Percentiles rank a stretch among this genome's conserved stretches.
Conservation (phyloP, 2,329 filamentous ascomycete species). For the Myriosclerotinia curreyana region DNA sequence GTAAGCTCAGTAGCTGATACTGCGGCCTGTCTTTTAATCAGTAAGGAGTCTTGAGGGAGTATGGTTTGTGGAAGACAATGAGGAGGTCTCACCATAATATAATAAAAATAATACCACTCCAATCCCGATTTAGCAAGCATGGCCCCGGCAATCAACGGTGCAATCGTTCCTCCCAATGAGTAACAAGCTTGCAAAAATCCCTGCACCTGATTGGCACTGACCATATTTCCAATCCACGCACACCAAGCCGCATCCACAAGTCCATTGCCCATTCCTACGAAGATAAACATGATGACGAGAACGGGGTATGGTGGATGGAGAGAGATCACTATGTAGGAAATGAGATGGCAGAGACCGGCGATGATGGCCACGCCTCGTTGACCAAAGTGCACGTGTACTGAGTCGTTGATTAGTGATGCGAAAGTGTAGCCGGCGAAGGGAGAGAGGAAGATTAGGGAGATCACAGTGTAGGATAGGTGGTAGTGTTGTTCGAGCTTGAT, state of each 20-base stretch:
- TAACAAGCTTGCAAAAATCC: constrained; percentile 72
- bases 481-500: constrained; percentile 49
- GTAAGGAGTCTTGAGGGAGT: too few species aligned
- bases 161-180: constrained; percentile 66
- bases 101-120: constrained; percentile 73
- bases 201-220: constrained; percentile 64
- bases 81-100: constrained; percentile 59
- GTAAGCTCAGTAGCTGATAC: constrained; percentile 55
- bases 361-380: constrained; percentile 55
- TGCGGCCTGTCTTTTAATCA: constrained; percentile 44
- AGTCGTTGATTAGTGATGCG: constrained; percentile 63
- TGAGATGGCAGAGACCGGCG: constrained; percentile 26
- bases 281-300: constrained; percentile 60
- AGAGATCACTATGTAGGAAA: constrained; percentile 44
- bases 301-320: constrained; percentile 68
- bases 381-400: constrained; percentile 54
- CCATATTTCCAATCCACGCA: constrained; percentile 66
- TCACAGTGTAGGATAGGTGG: constrained; percentile 56
- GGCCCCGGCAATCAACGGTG: constrained; percentile 45
- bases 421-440: constrained; percentile 62
- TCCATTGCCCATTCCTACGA: constrained; percentile 70
- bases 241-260: constrained; percentile 60
- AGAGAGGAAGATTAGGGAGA: constrained; percentile 65
- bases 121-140: constrained; percentile 61
- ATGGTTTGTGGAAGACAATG: not conserved